A percentile compares a stretch with the other conserved stretches of the same genome.
Conservation (phyloP, 2,329 filamentous ascomycete species). For the Periconia digitata region DNA sequence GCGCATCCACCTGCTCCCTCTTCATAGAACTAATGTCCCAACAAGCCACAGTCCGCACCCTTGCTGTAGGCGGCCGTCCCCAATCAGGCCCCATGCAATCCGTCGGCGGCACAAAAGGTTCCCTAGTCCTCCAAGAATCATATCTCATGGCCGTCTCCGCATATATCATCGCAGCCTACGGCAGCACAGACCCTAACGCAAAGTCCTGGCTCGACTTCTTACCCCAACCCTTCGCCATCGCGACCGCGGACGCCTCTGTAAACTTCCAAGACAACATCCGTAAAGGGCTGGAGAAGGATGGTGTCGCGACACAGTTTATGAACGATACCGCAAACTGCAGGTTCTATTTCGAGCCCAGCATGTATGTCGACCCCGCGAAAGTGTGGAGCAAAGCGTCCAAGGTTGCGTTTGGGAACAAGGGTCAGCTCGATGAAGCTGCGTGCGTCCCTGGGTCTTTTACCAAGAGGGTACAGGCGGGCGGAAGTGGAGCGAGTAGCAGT, state of each 20-base stretch:
- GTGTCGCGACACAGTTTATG: constrained; percentile 59
- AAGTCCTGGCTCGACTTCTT: constrained; percentile 25
- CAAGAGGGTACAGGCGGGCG: constrained; percentile 27
- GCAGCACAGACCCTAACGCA: constrained; percentile 10
- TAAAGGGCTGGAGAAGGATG: constrained; percentile 29
- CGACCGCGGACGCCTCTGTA: constrained; percentile 24
- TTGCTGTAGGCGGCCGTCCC: constrained; percentile 48
- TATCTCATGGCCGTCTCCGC: constrained; percentile 25
- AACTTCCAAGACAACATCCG: constrained; percentile 46
- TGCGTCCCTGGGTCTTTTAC: constrained; percentile 35
- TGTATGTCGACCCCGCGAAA: constrained; percentile 54
- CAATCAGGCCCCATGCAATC: constrained; percentile 44
- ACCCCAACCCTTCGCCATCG: constrained; percentile 28
- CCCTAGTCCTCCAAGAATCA: constrained; percentile 30
- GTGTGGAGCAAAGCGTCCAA: constrained; percentile 52
- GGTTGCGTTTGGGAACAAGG: constrained; percentile 30
- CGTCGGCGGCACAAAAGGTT: constrained; percentile 51
- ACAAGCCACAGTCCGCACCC: constrained; percentile 45
- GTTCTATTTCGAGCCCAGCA: constrained; percentile 60
- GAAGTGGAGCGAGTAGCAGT: constrained; percentile 3
- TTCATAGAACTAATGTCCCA: constrained; percentile 52
- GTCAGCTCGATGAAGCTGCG: constrained; percentile 25
- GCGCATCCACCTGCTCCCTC: constrained; percentile 49
- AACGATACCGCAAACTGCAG: constrained; percentile 64
- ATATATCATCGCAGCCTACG: constrained; percentile 24